Conservation (phyloP, 306 rosid genomes). For the Neltuma alba region DNA sequence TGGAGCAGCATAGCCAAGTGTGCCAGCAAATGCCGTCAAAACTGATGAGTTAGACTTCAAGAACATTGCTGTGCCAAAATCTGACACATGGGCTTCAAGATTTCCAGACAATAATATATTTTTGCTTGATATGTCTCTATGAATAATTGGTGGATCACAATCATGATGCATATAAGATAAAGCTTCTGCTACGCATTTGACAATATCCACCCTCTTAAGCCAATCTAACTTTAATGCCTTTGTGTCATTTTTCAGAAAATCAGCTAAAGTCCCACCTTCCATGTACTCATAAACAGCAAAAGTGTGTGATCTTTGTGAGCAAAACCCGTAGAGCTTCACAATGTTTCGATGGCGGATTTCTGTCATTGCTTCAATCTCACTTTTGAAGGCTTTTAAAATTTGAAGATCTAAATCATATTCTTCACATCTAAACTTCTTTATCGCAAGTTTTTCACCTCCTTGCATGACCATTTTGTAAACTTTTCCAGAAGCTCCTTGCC, state of each 20-base stretch:
- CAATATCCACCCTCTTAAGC: no score
- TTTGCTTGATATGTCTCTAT: no score
- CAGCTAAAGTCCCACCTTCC: not conserved
- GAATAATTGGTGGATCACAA: no score
- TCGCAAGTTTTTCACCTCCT: slow-evolving; percentile 34
- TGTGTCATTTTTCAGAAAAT: not conserved
- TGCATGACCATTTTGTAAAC: slow-evolving; percentile 10
- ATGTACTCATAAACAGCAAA: not conserved
- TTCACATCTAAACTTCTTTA: slow-evolving; percentile 33
- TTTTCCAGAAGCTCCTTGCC: slow-evolving; percentile 31
- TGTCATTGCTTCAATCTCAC: slow-evolving; percentile 34
- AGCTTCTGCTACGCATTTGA: no score
- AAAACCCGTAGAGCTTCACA: not conserved
- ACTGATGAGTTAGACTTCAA: no score
- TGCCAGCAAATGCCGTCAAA: no score
- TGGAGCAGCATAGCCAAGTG: no score
- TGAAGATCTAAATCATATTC: not conserved
- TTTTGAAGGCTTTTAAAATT: slow-evolving; percentile 24
- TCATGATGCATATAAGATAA: no score
- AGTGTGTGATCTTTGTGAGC: not conserved
- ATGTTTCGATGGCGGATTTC: slow-evolving; percentile 24
- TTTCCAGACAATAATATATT: no score
- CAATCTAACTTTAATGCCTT: no score
- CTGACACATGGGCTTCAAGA: no score
- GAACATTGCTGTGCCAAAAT: no score